Percentiles rank a stretch among this genome's conserved stretches.
phyloP scores from a whole-genome alignment of 345 rosid genomes.

The Citrus trifoliata region DNA sequence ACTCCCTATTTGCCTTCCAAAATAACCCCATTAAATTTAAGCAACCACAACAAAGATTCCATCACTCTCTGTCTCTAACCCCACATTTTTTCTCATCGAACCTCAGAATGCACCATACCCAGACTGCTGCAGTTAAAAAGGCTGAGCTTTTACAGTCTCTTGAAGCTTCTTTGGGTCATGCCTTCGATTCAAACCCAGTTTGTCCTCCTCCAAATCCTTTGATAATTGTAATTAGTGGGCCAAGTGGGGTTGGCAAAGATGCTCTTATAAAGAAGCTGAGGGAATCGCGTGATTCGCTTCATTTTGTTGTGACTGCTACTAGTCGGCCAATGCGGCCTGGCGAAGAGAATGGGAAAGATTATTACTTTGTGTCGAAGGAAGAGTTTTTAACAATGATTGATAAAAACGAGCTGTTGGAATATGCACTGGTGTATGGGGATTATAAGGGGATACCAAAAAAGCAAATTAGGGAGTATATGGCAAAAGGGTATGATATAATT shows the following conservation, averaged over 20 bases:
- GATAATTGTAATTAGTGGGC: slow-evolving; percentile 77
- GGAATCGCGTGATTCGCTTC: slow-evolving; percentile 52
- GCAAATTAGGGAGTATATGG: slow-evolving; percentile 75
- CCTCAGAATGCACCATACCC: slow-evolving; percentile 51
- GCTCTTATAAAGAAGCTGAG: slow-evolving; percentile 68
- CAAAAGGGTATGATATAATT: slow-evolving; percentile 63
- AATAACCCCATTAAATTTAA: background rate
- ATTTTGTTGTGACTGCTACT: slow-evolving; percentile 85
- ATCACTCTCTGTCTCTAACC: background rate
- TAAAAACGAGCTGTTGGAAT: slow-evolving; percentile 69
- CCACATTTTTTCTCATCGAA: slow-evolving; percentile 28
- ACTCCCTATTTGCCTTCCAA: background rate
- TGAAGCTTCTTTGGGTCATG: slow-evolving; percentile 58
- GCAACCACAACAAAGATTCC: background rate
- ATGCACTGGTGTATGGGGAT: slow-evolving; percentile 83
- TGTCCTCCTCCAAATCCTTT: slow-evolving; percentile 57
- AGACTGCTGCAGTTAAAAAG: slow-evolving; percentile 39
- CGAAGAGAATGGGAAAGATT: slow-evolving; percentile 79
- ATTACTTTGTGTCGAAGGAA: slow-evolving; percentile 67
- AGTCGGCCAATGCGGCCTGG: slow-evolving; percentile 70
- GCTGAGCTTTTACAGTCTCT: slow-evolving; percentile 69
- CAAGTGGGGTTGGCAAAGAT: slow-evolving; percentile 95
- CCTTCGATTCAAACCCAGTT: slow-evolving; percentile 41
- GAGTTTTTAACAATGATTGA: slow-evolving; percentile 67
- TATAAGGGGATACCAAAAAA: slow-evolving; percentile 87